These are phyloP conservation scores for Penicillium malachiteum DNA, from an alignment of 495 filamentous ascomycete genomes.

Conservation along the genomic window DNA sequence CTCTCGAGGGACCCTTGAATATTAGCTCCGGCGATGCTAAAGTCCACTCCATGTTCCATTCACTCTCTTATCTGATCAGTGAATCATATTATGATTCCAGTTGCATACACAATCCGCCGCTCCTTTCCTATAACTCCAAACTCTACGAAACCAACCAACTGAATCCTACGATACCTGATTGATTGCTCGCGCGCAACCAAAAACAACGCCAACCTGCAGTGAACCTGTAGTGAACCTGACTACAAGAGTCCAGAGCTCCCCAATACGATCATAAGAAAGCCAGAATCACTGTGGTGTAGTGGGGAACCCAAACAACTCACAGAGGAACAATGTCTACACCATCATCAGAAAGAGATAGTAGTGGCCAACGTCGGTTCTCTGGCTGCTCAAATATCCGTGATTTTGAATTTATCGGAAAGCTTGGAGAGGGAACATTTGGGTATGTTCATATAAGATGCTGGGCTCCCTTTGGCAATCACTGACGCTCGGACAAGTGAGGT, in stretches of 20 bases:
- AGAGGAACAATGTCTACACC: constrained; percentile 28
- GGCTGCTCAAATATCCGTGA: constrained; percentile 86
- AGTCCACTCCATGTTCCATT: background rate
- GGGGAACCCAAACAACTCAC: background rate
- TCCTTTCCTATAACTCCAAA: background rate
- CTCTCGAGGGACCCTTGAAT: constrained; percentile 3
- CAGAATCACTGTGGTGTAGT: background rate
- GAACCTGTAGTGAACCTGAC: constrained; percentile 4
- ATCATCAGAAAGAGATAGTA: constrained; percentile 31
- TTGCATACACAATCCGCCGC: background rate
- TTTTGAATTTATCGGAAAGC: constrained; percentile 85
- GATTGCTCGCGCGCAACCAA: background rate
- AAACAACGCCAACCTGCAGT: constrained; percentile 3
- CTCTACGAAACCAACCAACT: background rate
- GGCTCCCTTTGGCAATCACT: constrained; percentile 5
- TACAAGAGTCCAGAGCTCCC: background rate
- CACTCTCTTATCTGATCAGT: background rate
- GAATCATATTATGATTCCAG: constrained; percentile 1
- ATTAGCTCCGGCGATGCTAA: constrained; percentile 7
- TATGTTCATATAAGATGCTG: constrained; percentile 32
- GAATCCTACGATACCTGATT: constrained; percentile 1
- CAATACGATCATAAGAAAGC: background rate
- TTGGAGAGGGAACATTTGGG: constrained; percentile 98
- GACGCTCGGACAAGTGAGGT: constrained; percentile 65
- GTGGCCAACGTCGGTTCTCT: constrained; percentile 57